Evolutionary conservation across 176 grass and related monocot species (phyloP).

Genomic region (Oryza australiensis): DNA sequence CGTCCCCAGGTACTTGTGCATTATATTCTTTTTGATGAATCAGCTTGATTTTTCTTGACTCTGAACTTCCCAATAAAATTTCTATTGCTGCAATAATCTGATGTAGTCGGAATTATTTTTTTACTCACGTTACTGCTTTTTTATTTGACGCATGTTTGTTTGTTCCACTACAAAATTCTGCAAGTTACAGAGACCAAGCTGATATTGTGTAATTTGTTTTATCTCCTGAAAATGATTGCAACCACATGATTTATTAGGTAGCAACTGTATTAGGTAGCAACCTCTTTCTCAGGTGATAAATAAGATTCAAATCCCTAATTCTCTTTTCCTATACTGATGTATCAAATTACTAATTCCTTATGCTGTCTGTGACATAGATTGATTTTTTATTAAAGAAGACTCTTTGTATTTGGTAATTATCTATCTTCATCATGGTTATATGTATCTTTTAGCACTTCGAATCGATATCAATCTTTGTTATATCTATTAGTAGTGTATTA

Average conservation of each 20-base stretch:
- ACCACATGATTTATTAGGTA: background rate
- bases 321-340: too few species aligned
- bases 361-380: too few species aligned
- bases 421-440: too few species aligned
- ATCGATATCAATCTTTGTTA: too few species aligned
- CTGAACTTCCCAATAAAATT: background rate
- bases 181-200: background rate
- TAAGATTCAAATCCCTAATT: too few species aligned
- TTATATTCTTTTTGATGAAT: slow-evolving; percentile 3
- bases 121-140: background rate
- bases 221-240: background rate
- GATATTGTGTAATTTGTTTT: background rate
- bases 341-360: too few species aligned
- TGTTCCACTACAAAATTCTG: background rate
- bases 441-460: too few species aligned
- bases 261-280: slow-evolving; percentile 6
- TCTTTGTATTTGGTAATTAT: too few species aligned
- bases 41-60: slow-evolving; percentile 21
- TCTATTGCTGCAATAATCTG: background rate
- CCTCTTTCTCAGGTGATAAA: too few species aligned
- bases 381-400: too few species aligned
- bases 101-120: background rate
- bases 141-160: background rate
- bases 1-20: background rate
- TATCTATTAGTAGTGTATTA: too few species aligned